Evolutionary conservation across 2,329 filamentous ascomycete species (phyloP).

Genomic region (Ascochyta rabiei): DNA sequence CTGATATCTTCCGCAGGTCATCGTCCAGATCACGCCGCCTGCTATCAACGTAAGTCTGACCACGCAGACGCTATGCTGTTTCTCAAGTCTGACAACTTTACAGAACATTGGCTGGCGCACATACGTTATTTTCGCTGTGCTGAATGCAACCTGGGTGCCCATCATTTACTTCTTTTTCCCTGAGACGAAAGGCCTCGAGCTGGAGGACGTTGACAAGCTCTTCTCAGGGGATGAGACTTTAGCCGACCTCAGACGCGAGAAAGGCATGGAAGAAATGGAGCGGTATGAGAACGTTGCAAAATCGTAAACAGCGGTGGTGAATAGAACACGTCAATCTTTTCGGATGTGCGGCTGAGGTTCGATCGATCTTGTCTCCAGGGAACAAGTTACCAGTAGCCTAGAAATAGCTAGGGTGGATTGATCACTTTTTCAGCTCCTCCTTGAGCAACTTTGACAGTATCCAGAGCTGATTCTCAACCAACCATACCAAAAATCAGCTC

Average conservation of each 20-base stretch:
- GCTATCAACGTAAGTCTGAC: constrained; percentile 31
- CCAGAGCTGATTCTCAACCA: no score
- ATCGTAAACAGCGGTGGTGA: background rate
- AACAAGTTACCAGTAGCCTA: no score
- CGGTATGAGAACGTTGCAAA: constrained; percentile 7
- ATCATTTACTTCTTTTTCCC: constrained; percentile 58
- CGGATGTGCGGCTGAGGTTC: no score
- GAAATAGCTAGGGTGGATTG: no score
- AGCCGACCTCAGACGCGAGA: constrained; percentile 11
- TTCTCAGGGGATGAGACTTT: constrained; percentile 19
- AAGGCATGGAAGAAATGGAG: constrained; percentile 4
- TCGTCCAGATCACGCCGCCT: constrained; percentile 46
- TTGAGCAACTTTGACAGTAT: no score
- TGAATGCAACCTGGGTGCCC: constrained; percentile 48
- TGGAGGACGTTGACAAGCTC: constrained; percentile 21
- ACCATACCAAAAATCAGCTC: no score
- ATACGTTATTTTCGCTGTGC: constrained; percentile 31
- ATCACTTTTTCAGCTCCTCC: no score
- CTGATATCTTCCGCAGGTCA: constrained; percentile 8
- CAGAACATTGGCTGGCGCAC: constrained; percentile 38
- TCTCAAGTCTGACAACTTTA: no score
- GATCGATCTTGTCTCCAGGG: no score
- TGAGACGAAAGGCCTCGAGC: constrained; percentile 48
- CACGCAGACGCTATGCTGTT: no score
- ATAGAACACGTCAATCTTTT: no score